These are phyloP conservation scores for Pleurozium schreberi DNA, from an alignment of 225 moss, liverwort and hornwort genomes.

Conservation along the genomic window DNA sequence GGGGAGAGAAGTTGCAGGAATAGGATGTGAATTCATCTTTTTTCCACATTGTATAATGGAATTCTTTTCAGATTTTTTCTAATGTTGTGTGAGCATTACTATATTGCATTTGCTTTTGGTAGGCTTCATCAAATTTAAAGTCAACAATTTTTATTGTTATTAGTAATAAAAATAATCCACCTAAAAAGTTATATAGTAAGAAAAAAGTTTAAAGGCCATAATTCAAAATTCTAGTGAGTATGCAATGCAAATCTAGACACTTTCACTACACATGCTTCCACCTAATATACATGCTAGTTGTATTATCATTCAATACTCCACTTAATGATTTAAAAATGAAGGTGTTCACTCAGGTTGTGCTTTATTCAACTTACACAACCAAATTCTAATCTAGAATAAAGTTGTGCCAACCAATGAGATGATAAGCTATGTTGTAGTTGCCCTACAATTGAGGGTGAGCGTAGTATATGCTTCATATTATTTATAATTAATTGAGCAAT, in stretches of 20 bases:
- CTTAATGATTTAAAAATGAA: neutral
- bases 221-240: neutral
- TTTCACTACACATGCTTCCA: neutral
- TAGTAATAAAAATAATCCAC: too few species aligned
- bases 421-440: neutral
- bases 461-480: neutral
- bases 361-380: neutral
- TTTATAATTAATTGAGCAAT: neutral
- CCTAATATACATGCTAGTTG: neutral
- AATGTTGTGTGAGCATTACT: neutral
- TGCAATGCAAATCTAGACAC: neutral
- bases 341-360: neutral
- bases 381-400: neutral
- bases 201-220: neutral
- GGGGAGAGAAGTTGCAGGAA: too few species aligned
- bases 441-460: neutral
- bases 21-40: too few species aligned
- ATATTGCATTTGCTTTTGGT: neutral
- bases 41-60: neutral
- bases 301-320: neutral
- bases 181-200: neutral
- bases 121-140: neutral
- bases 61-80: neutral
- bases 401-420: neutral
- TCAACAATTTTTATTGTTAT: neutral